Conservation (phyloP, 441 rosid species). For the Gossypium schwendimanii region DNA sequence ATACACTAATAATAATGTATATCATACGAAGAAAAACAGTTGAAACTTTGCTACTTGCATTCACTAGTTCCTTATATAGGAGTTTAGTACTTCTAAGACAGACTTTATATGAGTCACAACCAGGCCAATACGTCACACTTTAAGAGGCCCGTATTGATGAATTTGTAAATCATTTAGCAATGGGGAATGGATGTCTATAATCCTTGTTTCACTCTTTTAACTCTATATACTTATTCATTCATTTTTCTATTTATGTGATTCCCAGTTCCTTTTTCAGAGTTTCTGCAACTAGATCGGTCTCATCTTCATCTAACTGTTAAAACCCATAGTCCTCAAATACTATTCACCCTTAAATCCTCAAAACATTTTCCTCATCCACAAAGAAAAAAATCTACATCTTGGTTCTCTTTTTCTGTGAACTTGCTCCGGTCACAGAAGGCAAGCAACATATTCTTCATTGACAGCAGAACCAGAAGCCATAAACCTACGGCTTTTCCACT, state of each 20-base stretch:
- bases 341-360: not conserved
- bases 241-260: not conserved
- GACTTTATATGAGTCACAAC: not conserved
- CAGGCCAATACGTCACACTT: not conserved
- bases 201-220: not conserved
- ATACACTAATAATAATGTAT: not conserved
- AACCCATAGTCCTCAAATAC: not conserved
- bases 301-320: not conserved
- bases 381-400: not conserved
- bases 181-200: not conserved
- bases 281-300: not conserved
- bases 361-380: not conserved
- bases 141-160: not conserved
- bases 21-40: not conserved
- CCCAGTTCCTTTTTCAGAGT: not conserved
- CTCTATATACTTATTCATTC: not conserved
- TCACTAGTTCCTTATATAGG: not conserved
- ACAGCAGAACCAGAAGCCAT: not conserved
- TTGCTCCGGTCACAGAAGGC: not conserved
- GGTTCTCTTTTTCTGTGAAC: not conserved
- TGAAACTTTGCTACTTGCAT: not conserved
- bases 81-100: not conserved
- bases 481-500: not conserved
- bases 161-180: not conserved
- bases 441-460: not conserved